Evolutionary conservation across 2,329 filamentous ascomycete genomes (phyloP), one percentile per base, ranked within the genome.

Genomic region (Colletotrichum trifolii): DNA sequence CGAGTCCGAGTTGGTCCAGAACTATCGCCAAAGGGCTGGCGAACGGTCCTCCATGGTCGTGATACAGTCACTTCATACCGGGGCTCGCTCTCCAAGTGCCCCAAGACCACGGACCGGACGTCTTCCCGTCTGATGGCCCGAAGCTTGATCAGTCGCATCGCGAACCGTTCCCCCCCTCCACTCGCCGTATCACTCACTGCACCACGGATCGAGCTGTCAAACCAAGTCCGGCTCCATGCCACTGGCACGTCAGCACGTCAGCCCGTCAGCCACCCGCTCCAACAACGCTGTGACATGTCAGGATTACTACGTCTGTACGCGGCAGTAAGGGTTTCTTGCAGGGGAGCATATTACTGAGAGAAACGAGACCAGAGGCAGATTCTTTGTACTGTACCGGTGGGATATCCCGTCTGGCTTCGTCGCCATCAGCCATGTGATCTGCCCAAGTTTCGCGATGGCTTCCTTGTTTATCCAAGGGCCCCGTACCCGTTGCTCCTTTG

Each of bases 91-190:
- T 25, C 25, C 25, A 25, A 4, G 25, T 25, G 25, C 4, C 25
- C 25, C 4, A 25, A 53, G 56, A 33, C 15, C 45, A 39, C n/a
- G 42, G 42, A 33, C 42, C 45, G 56, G 47, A 45, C 36, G 35
- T 60, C 38, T 54, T 45, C 39, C 61, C 61, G 45, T 38, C 48
- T 42, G 57, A 39, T 50, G 46, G 13, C 52, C 42, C 45, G 17
- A 53, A 47, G 57, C 57, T 56, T 49, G 40, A 42, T n/a, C 45
- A 12, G 56, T 38, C 40, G 34, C 46, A 55, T 47, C 50, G 35
- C 46, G 50, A 50, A 65, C 57, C 45, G 49, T 39, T 43, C 33
- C 39, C 40, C 40, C 25, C 34, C 25, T 25, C 25, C 17, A 52
- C 9, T 39, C 25, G 43, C 17, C 39, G 38, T 15, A 38, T 60